Conservation (phyloP, 805 yeast species). For the Yarrowia hollandica region DNA sequence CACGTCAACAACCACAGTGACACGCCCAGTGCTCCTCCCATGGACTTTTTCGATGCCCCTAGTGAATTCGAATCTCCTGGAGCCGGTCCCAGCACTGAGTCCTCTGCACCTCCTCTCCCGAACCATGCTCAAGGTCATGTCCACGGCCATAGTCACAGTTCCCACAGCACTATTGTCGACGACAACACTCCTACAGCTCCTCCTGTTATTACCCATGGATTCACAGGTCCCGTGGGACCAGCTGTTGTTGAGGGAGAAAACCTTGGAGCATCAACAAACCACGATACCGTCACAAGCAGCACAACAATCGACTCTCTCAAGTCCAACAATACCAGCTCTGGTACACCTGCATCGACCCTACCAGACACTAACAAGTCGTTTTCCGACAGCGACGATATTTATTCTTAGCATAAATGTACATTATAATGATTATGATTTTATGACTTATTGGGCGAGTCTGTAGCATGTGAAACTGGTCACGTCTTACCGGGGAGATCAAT, state of each 20-base stretch:
- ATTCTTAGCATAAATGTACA: slow-evolving; percentile 26
- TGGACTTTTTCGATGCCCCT: background rate
- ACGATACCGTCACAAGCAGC: background rate
- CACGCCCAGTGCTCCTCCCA: background rate
- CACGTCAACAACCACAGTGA: too few relatives aligned
- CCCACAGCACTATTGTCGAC: background rate
- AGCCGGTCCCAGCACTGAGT: too few relatives aligned
- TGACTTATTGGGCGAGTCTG: too few relatives aligned
- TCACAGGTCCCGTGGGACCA: slow-evolving; percentile 1
- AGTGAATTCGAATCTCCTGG: background rate
- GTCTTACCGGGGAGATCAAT: too few relatives aligned
- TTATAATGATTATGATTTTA: background rate
- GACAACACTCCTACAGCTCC: background rate
- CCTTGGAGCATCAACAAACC: too few relatives aligned
- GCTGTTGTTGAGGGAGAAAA: background rate
- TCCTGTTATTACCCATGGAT: slow-evolving; percentile 3
- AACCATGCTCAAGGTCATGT: background rate
- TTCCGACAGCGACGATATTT: slow-evolving; percentile 27
- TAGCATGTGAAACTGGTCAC: too few relatives aligned
- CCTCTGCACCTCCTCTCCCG: background rate
- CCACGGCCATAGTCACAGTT: background rate
- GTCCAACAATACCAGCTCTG: background rate
- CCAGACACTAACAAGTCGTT: slow-evolving; percentile 26
- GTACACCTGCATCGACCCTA: slow-evolving; percentile 27
- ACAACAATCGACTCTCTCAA: background rate